Evolutionary conservation across 495 filamentous ascomycete genomes (phyloP).

Genomic region (Oidiodendron maius): DNA sequence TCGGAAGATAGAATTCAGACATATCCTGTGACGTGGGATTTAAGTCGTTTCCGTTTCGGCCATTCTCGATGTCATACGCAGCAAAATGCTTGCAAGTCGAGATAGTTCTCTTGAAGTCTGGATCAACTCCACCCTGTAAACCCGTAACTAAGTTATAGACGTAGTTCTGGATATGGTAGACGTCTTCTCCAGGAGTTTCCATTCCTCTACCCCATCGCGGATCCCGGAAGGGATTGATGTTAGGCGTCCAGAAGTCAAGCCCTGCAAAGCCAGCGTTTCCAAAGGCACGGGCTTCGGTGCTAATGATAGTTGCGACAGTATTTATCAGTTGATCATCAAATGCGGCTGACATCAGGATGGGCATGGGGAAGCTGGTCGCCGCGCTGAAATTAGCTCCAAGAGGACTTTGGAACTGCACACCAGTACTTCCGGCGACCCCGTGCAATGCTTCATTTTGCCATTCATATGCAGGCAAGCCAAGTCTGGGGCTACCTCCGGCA

Average conservation of each 20-base stretch:
- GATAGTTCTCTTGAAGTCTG: slow-evolving; percentile 32
- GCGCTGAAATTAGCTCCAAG: slow-evolving; percentile 30
- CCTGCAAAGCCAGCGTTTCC: slow-evolving; percentile 53
- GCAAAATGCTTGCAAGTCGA: slow-evolving; percentile 60
- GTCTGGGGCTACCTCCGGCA: slow-evolving; percentile 27
- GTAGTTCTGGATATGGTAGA: slow-evolving; percentile 47
- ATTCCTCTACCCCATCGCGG: slow-evolving; percentile 38
- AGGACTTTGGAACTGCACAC: slow-evolving; percentile 22
- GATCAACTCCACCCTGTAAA: slow-evolving; percentile 47
- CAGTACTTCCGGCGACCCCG: slow-evolving; percentile 30
- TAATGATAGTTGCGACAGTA: slow-evolving; percentile 23
- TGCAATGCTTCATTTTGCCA: slow-evolving; percentile 49
- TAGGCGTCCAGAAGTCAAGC: slow-evolving; percentile 57
- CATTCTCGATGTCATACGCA: slow-evolving; percentile 40
- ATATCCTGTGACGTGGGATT: slow-evolving; percentile 35
- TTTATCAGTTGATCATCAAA: slow-evolving; percentile 43
- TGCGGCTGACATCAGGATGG: slow-evolving; percentile 35
- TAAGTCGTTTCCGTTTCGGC: slow-evolving; percentile 33
- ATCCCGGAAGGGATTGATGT: slow-evolving; percentile 53
- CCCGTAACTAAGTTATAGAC: slow-evolving; percentile 52
- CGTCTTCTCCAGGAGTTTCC: slow-evolving; percentile 39
- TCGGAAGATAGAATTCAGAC: slow-evolving; percentile 41
- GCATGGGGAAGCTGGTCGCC: slow-evolving; percentile 42
- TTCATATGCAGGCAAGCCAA: slow-evolving; percentile 37
- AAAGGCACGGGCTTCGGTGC: slow-evolving; percentile 51